A percentile compares a stretch with the other conserved stretches of the same genome.
Evolutionary conservation across 148 eudicot genomes (phyloP).

Genomic region (Chenopodium quinoa): DNA sequence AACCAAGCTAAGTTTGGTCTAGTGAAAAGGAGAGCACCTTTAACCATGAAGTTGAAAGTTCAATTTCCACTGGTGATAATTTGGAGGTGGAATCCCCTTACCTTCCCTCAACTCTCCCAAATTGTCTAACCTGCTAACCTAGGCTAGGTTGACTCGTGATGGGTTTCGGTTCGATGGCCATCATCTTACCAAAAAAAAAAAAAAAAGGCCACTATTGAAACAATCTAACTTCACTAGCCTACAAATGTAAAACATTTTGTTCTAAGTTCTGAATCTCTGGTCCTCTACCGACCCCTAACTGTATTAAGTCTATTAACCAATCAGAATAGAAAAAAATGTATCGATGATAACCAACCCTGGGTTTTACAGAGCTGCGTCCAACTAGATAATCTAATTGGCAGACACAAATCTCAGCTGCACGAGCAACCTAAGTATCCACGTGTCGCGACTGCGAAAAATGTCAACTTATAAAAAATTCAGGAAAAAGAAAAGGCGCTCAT

Average conservation of each 20-base stretch:
- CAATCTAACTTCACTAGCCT: background rate
- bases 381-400: constrained; percentile 33
- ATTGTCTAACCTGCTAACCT: too few species aligned
- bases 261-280: background rate
- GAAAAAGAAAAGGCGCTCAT: background rate
- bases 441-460: background rate
- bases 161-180: too few species aligned
- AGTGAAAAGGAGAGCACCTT: too few species aligned
- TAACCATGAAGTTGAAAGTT: too few species aligned
- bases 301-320: background rate
- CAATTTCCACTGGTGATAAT: too few species aligned
- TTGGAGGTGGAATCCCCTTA: too few species aligned
- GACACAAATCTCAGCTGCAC: constrained; percentile 33
- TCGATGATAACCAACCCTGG: background rate
- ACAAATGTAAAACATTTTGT: background rate
- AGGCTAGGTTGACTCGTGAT: too few species aligned
- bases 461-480: constrained; percentile 2
- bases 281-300: background rate
- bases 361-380: constrained; percentile 11
- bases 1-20: too few species aligned
- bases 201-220: background rate
- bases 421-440: constrained; percentile 31
- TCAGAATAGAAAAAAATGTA: background rate
- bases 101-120: too few species aligned
- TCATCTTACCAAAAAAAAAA: too few species aligned